These are phyloP conservation scores for Euphrasia arctica DNA, from an alignment of 305 asterid genomes.

Conservation along the genomic window DNA sequence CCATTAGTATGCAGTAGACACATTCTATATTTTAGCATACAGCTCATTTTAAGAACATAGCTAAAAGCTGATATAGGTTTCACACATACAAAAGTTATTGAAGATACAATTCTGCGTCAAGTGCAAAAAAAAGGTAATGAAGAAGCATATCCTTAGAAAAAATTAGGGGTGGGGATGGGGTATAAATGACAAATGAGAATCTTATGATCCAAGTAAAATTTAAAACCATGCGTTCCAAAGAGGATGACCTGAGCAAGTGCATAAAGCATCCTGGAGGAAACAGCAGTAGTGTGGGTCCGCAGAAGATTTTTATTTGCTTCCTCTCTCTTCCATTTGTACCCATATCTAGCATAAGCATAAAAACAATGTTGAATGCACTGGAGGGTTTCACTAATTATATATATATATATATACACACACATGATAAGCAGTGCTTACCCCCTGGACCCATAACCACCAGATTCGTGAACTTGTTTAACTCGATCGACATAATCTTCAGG, in stretches of 20 bases:
- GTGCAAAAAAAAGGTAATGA: no score
- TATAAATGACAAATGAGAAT: no score
- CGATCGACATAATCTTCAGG: slow-evolving; percentile 94
- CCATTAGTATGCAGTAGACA: no score
- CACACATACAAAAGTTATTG: no score
- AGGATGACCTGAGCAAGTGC: slow-evolving; percentile 74
- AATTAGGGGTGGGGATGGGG: no score
- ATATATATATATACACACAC: slow-evolving; percentile 16
- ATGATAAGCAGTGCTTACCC: slow-evolving; percentile 54
- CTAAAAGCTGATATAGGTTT: no score
- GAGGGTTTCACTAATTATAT: slow-evolving; percentile 12
- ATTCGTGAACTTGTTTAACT: slow-evolving; percentile 77
- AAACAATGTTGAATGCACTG: slow-evolving; percentile 12
- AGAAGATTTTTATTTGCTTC: slow-evolving; percentile 94
- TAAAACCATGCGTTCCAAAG: not conserved
- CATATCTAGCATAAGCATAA: slow-evolving; percentile 53
- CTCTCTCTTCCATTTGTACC: slow-evolving; percentile 92
- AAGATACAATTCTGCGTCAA: no score
- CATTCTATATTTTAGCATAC: no score
- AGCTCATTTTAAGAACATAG: no score
- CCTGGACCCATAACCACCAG: slow-evolving; percentile 91
- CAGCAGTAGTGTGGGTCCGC: slow-evolving; percentile 98
- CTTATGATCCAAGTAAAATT: no score
- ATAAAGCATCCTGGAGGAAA: slow-evolving; percentile 91
- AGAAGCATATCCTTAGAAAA: no score